A percentile compares a stretch with the other conserved stretches of the same genome.
These are phyloP conservation scores for Phaseolus lunatus DNA, from an alignment of 306 rosid genomes.

Conservation along the genomic window DNA sequence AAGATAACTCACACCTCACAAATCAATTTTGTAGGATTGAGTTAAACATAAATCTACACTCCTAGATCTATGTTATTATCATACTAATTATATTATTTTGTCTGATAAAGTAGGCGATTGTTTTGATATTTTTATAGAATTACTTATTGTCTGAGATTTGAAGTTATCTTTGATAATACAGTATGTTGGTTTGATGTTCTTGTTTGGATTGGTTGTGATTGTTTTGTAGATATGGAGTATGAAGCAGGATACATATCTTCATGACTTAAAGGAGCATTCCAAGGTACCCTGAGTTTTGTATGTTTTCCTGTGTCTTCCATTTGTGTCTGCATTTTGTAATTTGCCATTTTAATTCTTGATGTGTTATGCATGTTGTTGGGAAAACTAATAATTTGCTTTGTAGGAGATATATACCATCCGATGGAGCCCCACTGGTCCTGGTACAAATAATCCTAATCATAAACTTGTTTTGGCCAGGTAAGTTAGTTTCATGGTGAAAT, in stretches of 20 bases:
- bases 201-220: constrained; percentile 16
- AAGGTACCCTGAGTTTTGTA: constrained; percentile 61
- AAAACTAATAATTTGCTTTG: constrained; percentile 38
- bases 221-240: constrained; percentile 87
- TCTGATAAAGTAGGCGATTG: neutral
- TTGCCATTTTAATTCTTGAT: neutral
- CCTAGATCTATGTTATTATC: neutral
- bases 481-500: constrained; percentile 33
- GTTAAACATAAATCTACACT: neutral
- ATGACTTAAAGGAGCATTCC: constrained; percentile 89
- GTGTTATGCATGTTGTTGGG: constrained; percentile 17
- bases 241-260: constrained; percentile 85
- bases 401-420: constrained; percentile 96
- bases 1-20: neutral
- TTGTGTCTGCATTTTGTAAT: constrained; percentile 13
- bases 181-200: constrained; percentile 1
- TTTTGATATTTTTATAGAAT: neutral
- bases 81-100: neutral
- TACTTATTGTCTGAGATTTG: neutral
- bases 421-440: constrained; percentile 97
- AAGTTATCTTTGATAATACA: constrained; percentile 20
- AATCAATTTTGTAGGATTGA: too few species aligned
- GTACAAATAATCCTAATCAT: constrained; percentile 80
- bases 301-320: constrained; percentile 7
- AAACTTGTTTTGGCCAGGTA: constrained; percentile 94